These are phyloP conservation scores for Leptographium flavum DNA, from an alignment of 2,329 filamentous ascomycete species.

Conservation along the genomic window DNA sequence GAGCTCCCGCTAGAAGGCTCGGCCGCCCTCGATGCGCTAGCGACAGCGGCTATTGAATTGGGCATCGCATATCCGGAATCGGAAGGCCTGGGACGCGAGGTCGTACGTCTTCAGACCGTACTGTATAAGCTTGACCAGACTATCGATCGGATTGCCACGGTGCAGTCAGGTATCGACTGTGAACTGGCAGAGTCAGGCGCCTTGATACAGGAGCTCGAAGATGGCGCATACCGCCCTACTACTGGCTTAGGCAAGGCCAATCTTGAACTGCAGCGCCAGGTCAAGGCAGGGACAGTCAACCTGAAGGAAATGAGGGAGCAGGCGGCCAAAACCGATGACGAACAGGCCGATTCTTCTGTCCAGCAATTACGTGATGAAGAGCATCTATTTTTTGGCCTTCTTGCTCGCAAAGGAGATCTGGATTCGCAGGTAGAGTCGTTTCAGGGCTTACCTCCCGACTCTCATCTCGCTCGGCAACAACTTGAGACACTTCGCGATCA, in stretches of 20 bases:
- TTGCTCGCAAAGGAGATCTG: constrained; percentile 42
- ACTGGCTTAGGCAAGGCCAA: constrained; percentile 52
- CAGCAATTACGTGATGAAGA: constrained; percentile 45
- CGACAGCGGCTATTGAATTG: constrained; percentile 33
- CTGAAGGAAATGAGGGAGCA: constrained; percentile 52
- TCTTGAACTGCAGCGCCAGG: constrained; percentile 56
- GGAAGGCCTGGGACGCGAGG: constrained; percentile 32
- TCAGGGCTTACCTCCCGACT: constrained; percentile 57
- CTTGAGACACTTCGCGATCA: constrained; percentile 53
- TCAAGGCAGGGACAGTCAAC: constrained; percentile 51
- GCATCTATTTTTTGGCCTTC: constrained; percentile 39
- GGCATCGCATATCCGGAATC: constrained; percentile 34
- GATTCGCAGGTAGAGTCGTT: constrained; percentile 52
- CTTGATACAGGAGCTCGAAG: constrained; percentile 27
- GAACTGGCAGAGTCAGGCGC: constrained; percentile 28
- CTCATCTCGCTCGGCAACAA: constrained; percentile 52
- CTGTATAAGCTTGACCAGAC: constrained; percentile 42
- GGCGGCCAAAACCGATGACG: not conserved
- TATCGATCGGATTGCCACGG: constrained; percentile 34
- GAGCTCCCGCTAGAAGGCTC: constrained; percentile 40
- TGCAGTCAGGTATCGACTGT: constrained; percentile 39
- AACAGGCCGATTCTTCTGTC: constrained; percentile 34
- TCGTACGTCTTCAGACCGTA: constrained; percentile 41
- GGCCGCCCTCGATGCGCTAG: constrained; percentile 42
- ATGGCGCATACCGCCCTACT: constrained; percentile 36